Evolutionary conservation across 169 alveolate species (phyloP), one percentile per base, ranked within the genome.

Genomic region (Perkinsus olseni): DNA sequence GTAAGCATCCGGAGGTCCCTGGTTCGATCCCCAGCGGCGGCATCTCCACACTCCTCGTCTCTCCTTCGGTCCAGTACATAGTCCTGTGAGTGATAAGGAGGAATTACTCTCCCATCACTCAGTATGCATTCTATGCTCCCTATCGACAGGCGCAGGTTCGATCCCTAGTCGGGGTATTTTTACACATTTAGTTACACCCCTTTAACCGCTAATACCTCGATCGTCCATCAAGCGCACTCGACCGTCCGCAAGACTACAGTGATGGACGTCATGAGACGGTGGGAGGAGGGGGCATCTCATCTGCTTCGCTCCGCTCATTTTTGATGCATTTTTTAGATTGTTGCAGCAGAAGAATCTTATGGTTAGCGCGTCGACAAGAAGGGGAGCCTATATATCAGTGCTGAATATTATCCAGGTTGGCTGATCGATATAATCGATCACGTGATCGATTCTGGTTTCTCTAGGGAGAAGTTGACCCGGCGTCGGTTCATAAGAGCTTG

Each of bases 201-300:
- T 62, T 24, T 62, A 28, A 62, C 82, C 31, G 82, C 82, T 24
- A 62, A 62, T 62, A 62, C 82, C 10, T 62, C 82, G 31, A 62
- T 62, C 28, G 82, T 62, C 8, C 82, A 62, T 62, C 82, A 62
- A 62, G 82, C 82, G 1, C 82, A 62, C 17, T 62, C 82, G 17
- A 62, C 82, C 37, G 98, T 98, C 0, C 98, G 99, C 93, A 98
- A 98, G 95, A 98, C 99, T 0, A 98, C 99, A 17, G 99, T 99
- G 0, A 94, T 99, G 74, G 99, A 99, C 96, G 99, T 99, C 24
- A 99, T 99, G 99, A 96, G 99, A 91, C 96, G 99, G 91, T 62
- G 31, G 37, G 50, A 3, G 11, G 50, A 11, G 11, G 11, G 50
- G 50, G 31, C 17, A 0, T 21, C 34, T 13, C 37, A 13, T 62